Evolutionary conservation across 2,329 filamentous ascomycete species (phyloP), one percentile per base, ranked within the genome.

Genomic region (Thielaviopsis euricoi): DNA sequence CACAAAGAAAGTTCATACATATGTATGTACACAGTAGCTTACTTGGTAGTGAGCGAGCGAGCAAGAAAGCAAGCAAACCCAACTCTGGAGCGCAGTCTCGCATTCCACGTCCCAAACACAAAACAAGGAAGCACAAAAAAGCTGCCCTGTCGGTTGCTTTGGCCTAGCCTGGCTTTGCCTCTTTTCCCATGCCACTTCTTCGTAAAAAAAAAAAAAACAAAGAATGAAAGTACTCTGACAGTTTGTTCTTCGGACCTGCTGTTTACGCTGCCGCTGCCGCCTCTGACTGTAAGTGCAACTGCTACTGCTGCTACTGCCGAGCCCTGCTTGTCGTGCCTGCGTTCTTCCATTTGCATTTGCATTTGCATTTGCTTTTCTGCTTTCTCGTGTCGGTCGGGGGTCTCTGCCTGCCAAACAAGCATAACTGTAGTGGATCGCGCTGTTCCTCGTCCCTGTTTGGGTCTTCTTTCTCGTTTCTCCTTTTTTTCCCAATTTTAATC

Each of bases 401-500:
- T 43, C 37, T 43, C 13, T 15, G 17, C 37, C 37, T 43, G 17
- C 17, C 37, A 43, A 43, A 43, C 37, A 43, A 43, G 37, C 37
- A 43, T 43, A 43, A 43, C 37, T 43, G 37, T 15, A 43, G 37
- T 43, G 13, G 37, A 17, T 15, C 37, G 37, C 37, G 37, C 37
- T 51, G 21, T 53, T 59, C 57, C 54, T 51, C 52, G 33, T 40
- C 58, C 53, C 49, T 40, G n/a, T 53, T 53, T 33, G 29, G 49
- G 29, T 37, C 43, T 48, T 52, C 43, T 23, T 53, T 51, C 37
- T 53, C 19, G 52, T 43, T 54, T 51, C 23, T 49, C 50, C 56
- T 49, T 43, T 26, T 43, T n/a, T 26, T 43, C 10, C 21, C 37
- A 23, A 12, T 6, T 19, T 49, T 25, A 43, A 49, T 52, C 15